A percentile compares a stretch with the other conserved stretches of the same genome.
These are phyloP conservation scores for Citrullus mucosospermus DNA, from an alignment of 306 rosid species.

Conservation along the genomic window DNA sequence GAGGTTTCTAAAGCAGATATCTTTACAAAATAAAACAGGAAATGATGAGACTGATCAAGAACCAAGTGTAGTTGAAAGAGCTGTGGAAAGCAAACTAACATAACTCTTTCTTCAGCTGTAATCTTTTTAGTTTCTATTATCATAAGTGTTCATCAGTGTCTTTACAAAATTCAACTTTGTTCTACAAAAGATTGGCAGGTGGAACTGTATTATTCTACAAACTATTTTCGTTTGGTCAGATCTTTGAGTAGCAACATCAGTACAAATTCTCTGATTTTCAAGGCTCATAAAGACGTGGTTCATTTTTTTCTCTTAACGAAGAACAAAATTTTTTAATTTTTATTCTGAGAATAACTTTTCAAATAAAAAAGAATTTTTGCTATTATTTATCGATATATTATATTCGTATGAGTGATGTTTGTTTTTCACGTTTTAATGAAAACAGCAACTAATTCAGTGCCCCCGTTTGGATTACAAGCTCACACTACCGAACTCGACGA, in stretches of 20 bases:
- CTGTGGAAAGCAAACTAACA: conserved; percentile 18
- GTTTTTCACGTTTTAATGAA: too few species aligned
- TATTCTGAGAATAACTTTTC: too few species aligned
- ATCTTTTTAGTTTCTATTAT: neutral
- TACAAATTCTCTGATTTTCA: too few species aligned
- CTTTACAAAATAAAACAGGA: conserved; percentile 33
- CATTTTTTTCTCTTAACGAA: too few species aligned
- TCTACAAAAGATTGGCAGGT: neutral
- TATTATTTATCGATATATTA: too few species aligned
- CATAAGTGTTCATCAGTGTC: neutral
- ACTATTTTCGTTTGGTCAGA: too few species aligned
- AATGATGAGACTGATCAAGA: conserved; percentile 32
- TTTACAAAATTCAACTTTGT: neutral
- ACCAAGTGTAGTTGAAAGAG: conserved; percentile 23
- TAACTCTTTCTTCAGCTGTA: neutral
- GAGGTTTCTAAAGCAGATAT: conserved; percentile 36
- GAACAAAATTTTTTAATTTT: too few species aligned
- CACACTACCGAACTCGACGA: neutral
- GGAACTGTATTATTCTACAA: too few species aligned
- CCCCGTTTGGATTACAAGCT: neutral
- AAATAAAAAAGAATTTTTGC: too few species aligned
- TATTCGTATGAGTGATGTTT: too few species aligned
- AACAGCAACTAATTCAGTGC: neutral
- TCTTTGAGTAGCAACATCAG: too few species aligned
- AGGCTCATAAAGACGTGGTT: too few species aligned